A percentile compares a stretch with the other conserved stretches of the same genome.
These are phyloP conservation scores for Pisolithus sp. DNA, from an alignment of 768 basidiomycete genomes.

Conservation along the genomic window DNA sequence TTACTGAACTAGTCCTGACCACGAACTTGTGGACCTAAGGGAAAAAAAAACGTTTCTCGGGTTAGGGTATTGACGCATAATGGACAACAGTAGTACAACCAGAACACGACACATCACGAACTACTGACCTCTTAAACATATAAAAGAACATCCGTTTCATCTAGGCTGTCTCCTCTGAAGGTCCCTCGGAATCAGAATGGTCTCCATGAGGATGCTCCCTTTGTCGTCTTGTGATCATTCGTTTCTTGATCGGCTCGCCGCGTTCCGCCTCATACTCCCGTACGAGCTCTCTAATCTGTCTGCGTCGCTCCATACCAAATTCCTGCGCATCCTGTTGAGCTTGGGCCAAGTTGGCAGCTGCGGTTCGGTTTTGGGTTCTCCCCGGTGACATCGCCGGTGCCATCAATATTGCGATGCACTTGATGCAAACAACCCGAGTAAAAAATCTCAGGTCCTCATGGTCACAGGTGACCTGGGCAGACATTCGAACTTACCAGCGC, in stretches of 20 bases:
- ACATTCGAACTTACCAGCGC: not conserved
- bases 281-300: slow-evolving; percentile 45
- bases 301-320: slow-evolving; percentile 47
- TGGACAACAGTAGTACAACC: not conserved
- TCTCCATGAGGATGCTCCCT: not conserved
- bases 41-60: too few species aligned
- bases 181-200: not conserved
- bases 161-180: too few species aligned
- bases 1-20: too few species aligned
- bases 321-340: slow-evolving; percentile 53
- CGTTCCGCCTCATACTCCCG: slow-evolving; percentile 19
- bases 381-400: slow-evolving; percentile 9
- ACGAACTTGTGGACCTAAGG: too few species aligned
- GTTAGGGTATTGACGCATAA: too few species aligned
- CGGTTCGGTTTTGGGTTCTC: slow-evolving; percentile 41
- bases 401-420: not conserved
- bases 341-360: slow-evolving; percentile 51
- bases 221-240: not conserved
- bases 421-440: not conserved
- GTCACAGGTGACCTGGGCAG: not conserved
- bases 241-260: not conserved
- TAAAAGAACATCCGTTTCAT: not conserved
- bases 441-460: not conserved
- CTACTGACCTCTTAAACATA: not conserved
- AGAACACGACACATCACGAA: too few species aligned